These are phyloP conservation scores for Pezicula radicicola DNA, from an alignment of 2,329 filamentous ascomycete species.

Conservation along the genomic window DNA sequence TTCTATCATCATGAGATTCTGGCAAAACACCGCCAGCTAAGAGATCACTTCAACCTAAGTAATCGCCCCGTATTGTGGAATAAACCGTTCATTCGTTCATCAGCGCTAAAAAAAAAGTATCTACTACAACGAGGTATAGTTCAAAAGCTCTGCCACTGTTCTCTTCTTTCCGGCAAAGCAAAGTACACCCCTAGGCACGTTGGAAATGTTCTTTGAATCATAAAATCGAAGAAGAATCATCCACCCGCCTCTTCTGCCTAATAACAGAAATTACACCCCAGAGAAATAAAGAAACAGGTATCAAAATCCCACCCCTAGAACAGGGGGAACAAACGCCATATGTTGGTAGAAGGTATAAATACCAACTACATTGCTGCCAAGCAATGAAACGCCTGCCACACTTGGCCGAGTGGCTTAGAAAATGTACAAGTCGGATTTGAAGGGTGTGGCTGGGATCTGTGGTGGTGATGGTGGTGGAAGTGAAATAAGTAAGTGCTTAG, in stretches of 20 bases:
- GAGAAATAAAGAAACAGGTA: slow-evolving; percentile 3
- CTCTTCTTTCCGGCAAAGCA: neutral
- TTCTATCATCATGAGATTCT: too few species aligned
- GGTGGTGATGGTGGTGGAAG: neutral
- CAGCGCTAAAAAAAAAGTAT: slow-evolving; percentile 11
- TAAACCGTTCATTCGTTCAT: slow-evolving; percentile 10
- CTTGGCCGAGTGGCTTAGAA: slow-evolving; percentile 1
- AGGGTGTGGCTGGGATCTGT: neutral
- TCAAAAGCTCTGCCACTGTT: slow-evolving; percentile 6
- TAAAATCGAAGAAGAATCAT: slow-evolving; percentile 11
- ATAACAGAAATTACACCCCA: slow-evolving; percentile 1
- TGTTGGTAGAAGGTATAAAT: slow-evolving; percentile 3
- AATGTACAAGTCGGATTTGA: slow-evolving; percentile 13
- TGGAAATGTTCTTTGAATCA: slow-evolving; percentile 5
- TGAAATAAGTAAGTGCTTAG: neutral
- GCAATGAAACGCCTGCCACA: slow-evolving; percentile 15
- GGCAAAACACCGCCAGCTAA: too few species aligned
- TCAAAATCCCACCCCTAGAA: neutral
- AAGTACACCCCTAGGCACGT: neutral
- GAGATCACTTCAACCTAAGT: too few species aligned
- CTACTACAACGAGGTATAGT: slow-evolving; percentile 14
- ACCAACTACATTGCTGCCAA: slow-evolving; percentile 6
- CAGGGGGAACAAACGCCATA: slow-evolving; percentile 9
- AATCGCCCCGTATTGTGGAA: neutral
- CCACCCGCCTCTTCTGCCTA: neutral